Conservation (phyloP, 2,329 filamentous ascomycete species). For the Ilyonectria robusta region DNA sequence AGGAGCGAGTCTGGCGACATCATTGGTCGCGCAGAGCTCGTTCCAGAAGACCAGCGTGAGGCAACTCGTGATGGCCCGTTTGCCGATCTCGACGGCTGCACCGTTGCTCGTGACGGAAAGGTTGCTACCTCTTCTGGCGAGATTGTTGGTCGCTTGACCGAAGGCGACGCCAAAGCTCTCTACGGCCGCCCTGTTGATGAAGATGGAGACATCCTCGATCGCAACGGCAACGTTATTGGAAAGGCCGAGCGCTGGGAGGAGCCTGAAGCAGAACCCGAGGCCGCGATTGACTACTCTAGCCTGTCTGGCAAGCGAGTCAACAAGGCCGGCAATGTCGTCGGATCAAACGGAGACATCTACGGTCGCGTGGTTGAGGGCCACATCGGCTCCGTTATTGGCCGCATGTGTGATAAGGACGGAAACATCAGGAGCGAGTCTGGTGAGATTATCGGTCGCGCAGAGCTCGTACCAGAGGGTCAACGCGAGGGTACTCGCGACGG, state of each 20-base stretch:
- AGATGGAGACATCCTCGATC: conserved; percentile 86
- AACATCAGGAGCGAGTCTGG: conserved; percentile 80
- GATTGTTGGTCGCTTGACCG: conserved; percentile 78
- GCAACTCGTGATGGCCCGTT: conserved; percentile 68
- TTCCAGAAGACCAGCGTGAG: conserved; percentile 73
- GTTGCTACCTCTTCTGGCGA: conserved; percentile 76
- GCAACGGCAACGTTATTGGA: conserved; percentile 74
- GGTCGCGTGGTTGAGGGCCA: conserved; percentile 79
- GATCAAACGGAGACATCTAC: conserved; percentile 71
- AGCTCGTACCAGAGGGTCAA: conserved; percentile 71
- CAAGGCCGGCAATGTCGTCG: conserved; percentile 71
- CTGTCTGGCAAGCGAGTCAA: conserved; percentile 70
- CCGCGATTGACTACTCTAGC: conserved; percentile 64
- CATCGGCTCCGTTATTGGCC: conserved; percentile 73
- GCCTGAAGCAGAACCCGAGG: conserved; percentile 60
- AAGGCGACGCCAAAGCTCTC: conserved; percentile 80
- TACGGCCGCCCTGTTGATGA: conserved; percentile 83
- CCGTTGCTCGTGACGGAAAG: conserved; percentile 77
- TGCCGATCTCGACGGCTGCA: conserved; percentile 74
- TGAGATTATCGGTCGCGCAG: conserved; percentile 74
- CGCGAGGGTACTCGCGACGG: conserved; percentile 74
- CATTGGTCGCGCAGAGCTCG: conserved; percentile 71
- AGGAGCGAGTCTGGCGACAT: conserved; percentile 77
- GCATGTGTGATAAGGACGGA: conserved; percentile 78
- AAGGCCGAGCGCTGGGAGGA: conserved; percentile 71